Base-by-base conservation (phyloP, 495 filamentous ascomycete genomes). In the Acidiella bohemica region DNA sequence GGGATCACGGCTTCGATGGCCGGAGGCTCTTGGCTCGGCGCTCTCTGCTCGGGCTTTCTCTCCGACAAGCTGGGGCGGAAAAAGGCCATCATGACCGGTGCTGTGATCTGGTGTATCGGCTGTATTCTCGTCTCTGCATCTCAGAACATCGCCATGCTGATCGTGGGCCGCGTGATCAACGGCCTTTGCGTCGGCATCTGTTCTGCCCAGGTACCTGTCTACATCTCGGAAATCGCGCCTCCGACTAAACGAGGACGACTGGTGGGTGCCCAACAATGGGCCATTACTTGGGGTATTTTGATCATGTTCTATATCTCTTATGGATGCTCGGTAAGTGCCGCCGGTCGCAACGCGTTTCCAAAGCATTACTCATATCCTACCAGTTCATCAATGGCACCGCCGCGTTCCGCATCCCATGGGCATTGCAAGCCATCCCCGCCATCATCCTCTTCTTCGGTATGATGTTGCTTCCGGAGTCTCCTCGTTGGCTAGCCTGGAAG, bases 171-270 rank as follows among this genome's bases (percentile, higher is more conserved):
- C 51, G 59, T 84, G 44, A 75, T 86, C 65, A 85, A 85, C 63
- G 82, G 81, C 40, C 51, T 85, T 28, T 66, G 69, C 14, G 79
- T 86, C 29, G 82, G 81, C 50, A 79, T 86, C 52, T 80, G 75
- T 59, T 83, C 78, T 29, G 81, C 80, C 21, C 78, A 84, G 51
- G 79, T 84, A 23, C 82, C 82, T 0, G 80, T 84, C 38, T 86
- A 86, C 55, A 76, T 85, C 37, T 72, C 78, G 16, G 82, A 86
- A 51, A 51, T 86, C 6, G 70, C 81, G 4, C 76, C 72, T 7
- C 79, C 79, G 3, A 66, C 67, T 26, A 76, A 75, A 59, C 72
- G 81, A 52, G 81, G 81, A 20, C 68, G 78, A 24, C 65, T 88
- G 12, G 79, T 84, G 22, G 75, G 77, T 24, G 63, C 73, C 43